Conservation (phyloP, 805 yeast genomes). For the Babjeviella inositovora region DNA sequence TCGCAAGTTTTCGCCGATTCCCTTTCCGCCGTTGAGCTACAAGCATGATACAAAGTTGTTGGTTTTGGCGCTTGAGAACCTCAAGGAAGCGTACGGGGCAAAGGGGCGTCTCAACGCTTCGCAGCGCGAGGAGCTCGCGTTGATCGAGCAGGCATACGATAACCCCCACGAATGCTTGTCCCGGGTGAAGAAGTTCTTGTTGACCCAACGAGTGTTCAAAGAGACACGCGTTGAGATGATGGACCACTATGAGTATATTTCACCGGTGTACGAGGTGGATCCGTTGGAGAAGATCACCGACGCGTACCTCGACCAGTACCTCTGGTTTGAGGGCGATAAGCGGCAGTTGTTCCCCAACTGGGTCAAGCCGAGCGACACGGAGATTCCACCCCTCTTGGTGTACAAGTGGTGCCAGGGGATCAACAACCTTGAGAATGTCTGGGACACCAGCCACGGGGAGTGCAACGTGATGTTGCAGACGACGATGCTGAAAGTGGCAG, state of each 20-base stretch:
- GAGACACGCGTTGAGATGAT: conserved; percentile 80
- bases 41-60: conserved; percentile 87
- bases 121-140: conserved; percentile 84
- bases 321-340: conserved; percentile 92
- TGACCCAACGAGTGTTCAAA: conserved; percentile 85
- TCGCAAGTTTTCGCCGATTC: conserved; percentile 71
- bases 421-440: conserved; percentile 60
- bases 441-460: conserved; percentile 68
- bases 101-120: conserved; percentile 67
- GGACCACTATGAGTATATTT: conserved; percentile 73
- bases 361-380: conserved; percentile 91
- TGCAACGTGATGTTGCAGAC: conserved; percentile 78
- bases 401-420: conserved; percentile 93
- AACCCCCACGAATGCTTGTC: conserved; percentile 88
- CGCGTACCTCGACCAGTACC: conserved; percentile 86
- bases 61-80: conserved; percentile 75
- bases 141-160: conserved; percentile 93
- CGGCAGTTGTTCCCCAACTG: conserved; percentile 84
- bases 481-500: conserved; percentile 50
- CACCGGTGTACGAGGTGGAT: conserved; percentile 79
- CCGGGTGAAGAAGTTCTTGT: conserved; percentile 63
- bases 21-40: conserved; percentile 85
- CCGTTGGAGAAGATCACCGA: conserved; percentile 93
- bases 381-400: conserved; percentile 80
- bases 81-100: conserved; percentile 68